Evolutionary conservation across 306 rosid genomes (phyloP), one percentile per base, ranked within the genome.

Genomic region (Adenanthera pavonina): DNA sequence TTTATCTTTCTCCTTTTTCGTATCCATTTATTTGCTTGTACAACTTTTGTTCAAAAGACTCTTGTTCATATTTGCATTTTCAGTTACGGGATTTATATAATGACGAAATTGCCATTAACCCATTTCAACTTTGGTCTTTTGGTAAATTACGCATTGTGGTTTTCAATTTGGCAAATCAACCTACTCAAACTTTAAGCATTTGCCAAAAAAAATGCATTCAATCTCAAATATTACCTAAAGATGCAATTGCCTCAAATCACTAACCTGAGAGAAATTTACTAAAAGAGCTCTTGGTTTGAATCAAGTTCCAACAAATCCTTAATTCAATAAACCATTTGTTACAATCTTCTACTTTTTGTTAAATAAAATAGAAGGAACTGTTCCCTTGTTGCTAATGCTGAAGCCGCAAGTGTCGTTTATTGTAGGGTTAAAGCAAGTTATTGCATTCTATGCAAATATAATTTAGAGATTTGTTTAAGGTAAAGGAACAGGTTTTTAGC

Each of bases 11-110:
- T 12, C 68, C n/a, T 13, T 33, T 61, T 12, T 61, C 40, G 6
- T 34, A 13, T 61, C 17, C 41, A 33, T 33, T 25, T 61, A 61
- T 33, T 30, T 33, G 41, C 40, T 33, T 5, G 41, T n/a, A 33
- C n/a, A 33, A 33, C n/a, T n/a, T 61, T 11, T 33, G 68, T 30
- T 38, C 68, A 61, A 12, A 33, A 61, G 41, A 33, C n/a, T 8
- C 48, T 61, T 41, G 68, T 64, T 70, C 33, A 49, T 13, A 13
- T 65, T 65, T 65, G 61, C 30, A 44, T 78, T 57, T 38, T 72
- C 7, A 59, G 59, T 70, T 61, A 38, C 51, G 57, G 40, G 9
- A 67, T 40, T 3, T 11, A n/a, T 66, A 16, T 66, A 7, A 8
- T n/a, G n/a, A n/a, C n/a, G 11, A n/a, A 52, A 6, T 56, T 56